Percentiles rank a stretch among this genome's conserved stretches.
phyloP scores from a whole-genome alignment of 371 early-diverging fungal genomes.

The Parasitella parasitica region DNA sequence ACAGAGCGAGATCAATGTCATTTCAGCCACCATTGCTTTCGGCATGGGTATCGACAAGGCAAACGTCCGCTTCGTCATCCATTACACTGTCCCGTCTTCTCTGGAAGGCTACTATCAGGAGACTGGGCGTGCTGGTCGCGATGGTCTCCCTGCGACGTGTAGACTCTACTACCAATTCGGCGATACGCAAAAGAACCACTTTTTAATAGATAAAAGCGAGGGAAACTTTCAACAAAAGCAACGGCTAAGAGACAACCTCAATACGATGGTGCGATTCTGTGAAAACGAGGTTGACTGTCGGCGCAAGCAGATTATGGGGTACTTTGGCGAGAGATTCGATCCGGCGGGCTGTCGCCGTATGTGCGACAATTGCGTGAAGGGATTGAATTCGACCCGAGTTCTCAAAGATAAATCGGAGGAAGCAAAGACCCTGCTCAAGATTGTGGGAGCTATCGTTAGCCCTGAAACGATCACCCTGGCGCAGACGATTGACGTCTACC shows the following conservation, averaged over 20 bases:
- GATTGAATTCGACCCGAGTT: conserved; percentile 13
- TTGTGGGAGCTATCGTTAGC: conserved; percentile 49
- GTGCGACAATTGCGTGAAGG: conserved; percentile 92
- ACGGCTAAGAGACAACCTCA: conserved; percentile 81
- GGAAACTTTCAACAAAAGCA: conserved; percentile 86
- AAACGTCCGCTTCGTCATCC: conserved; percentile 99
- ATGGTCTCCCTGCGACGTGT: conserved; percentile 88
- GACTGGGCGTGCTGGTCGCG: conserved; percentile 98
- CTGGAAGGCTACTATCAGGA: conserved; percentile 99
- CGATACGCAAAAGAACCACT: conserved; percentile 74
- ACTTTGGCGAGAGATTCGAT: conserved; percentile 95
- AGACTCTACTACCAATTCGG: conserved; percentile 85
- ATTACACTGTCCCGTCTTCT: conserved; percentile 93
- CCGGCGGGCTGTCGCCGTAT: conserved; percentile 69
- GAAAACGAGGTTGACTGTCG: conserved; percentile 96
- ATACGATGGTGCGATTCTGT: conserved; percentile 91
- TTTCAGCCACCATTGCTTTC: conserved; percentile 99
- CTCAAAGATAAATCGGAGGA: conserved; percentile 59
- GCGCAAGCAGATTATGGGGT: conserved; percentile 85
- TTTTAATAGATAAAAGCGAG: conserved; percentile 88
- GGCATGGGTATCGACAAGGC: conserved; percentile 99
- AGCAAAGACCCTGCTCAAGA: conserved; percentile 52
- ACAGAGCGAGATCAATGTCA: conserved; percentile 74
- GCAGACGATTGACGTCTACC: conserved; percentile 78
- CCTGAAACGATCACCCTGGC: conserved; percentile 66